Base-by-base conservation (phyloP, 2,329 filamentous ascomycete genomes). In the Colletotrichum orchidophilum region DNA sequence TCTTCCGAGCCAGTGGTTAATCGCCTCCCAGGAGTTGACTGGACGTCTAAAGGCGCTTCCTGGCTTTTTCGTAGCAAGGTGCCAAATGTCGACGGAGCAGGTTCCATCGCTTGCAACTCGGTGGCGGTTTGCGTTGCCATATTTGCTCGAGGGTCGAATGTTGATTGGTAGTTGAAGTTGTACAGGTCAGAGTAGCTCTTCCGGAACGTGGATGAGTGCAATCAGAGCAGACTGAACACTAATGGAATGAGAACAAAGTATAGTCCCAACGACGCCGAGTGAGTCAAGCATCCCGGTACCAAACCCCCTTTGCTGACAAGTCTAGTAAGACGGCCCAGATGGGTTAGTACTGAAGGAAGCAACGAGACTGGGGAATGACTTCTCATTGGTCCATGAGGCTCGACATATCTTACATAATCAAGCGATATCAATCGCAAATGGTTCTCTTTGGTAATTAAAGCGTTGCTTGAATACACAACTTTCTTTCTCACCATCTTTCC, bases 121-220 rank as follows among this genome's bases (percentile, higher is more conserved):
- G 39, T 46, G 3, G 39, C 39, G 18, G 39, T 21, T 46, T 21
- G 39, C 39, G 39, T 46, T 46, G 39, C 39, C 39, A 46, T 46
- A 8, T 46, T 46, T 46, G 39, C 39, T 21, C 11, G 18, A 18
- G 11, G 7, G 18, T 46, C 18, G 39, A 46, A 46, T 46, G 18
- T 11, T 21, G 39, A 46, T 46, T 46, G 18, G 39, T 21, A 21
- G 8, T 46, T 21, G 1, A 2, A 8, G 39, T 46, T 46, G 1
- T 9, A n/a, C 3, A 21, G n/a, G n/a, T 8, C 7, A n/a, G 18
- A 3, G 11, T 18, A 46, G 1, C 39, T 9, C 8, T 18, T 21
- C 8, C 1, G 0, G 18, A 3, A 8, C 21, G 8, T 46, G 39
- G 21, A 46, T 3, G 18, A 21, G 3, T 18, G 0, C 0, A 46